These are phyloP conservation scores for Paraphysoderma sedebokerense DNA, from an alignment of 371 early-diverging fungal genomes.

Conservation along the genomic window DNA sequence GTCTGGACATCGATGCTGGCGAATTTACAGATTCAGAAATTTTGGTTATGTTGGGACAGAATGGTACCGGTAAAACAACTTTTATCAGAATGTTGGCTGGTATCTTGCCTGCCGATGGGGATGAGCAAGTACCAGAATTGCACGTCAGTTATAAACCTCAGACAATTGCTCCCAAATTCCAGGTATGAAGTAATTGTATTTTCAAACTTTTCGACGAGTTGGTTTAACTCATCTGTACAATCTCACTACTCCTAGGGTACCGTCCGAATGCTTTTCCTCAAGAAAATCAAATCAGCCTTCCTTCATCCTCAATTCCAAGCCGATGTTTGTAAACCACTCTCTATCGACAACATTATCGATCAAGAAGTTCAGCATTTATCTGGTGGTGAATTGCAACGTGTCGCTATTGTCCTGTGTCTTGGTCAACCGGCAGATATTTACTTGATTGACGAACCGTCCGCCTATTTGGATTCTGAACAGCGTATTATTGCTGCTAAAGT, in stretches of 20 bases:
- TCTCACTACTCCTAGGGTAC: constrained; percentile 59
- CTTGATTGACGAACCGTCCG: constrained; percentile 98
- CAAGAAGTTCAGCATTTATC: constrained; percentile 83
- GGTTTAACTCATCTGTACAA: too few species aligned
- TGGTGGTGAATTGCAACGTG: constrained; percentile 99
- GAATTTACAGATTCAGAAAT: constrained; percentile 96
- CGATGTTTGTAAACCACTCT: constrained; percentile 94
- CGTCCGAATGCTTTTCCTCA: constrained; percentile 88
- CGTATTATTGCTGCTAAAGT: constrained; percentile 98
- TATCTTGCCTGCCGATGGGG: constrained; percentile 61
- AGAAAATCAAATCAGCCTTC: constrained; percentile 83
- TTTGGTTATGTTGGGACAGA: constrained; percentile 98
- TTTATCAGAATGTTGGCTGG: constrained; percentile 96
- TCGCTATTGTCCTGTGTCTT: constrained; percentile 90
- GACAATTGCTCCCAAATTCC: constrained; percentile 95
- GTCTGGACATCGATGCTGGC: constrained; percentile 65
- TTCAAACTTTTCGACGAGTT: background rate
- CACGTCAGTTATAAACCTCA: constrained; percentile 97
- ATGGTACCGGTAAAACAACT: constrained; percentile 99
- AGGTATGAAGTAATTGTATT: background rate
- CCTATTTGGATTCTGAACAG: constrained; percentile 99
- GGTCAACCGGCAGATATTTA: constrained; percentile 97
- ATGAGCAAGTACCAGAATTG: constrained; percentile 58
- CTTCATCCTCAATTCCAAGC: constrained; percentile 94
- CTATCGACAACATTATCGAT: constrained; percentile 88